Conservation (phyloP, 2,329 filamentous ascomycete genomes). For the Furcasterigmium furcatum region DNA sequence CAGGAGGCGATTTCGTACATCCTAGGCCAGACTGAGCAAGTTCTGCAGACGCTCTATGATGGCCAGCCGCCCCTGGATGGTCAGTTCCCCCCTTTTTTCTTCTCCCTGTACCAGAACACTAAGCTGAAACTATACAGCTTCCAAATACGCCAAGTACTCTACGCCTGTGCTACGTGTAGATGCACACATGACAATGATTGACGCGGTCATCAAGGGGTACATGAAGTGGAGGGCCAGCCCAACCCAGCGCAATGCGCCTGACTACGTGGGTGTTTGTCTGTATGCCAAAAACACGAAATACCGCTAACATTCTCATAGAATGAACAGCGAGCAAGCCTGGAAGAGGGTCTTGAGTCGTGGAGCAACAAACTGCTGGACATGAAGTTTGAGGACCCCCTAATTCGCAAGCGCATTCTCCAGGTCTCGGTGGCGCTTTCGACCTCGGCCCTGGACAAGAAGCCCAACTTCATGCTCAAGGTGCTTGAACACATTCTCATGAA, state of each 20-base stretch:
- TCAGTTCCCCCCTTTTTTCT: conserved; percentile 33
- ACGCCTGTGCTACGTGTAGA: conserved; percentile 77
- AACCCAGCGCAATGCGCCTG: conserved; percentile 12
- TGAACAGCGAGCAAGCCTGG: conserved; percentile 54
- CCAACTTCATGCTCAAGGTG: conserved; percentile 81
- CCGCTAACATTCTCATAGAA: conserved; percentile 20
- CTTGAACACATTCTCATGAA: conserved; percentile 88
- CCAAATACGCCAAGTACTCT: conserved; percentile 65
- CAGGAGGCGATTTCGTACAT: conserved; percentile 87
- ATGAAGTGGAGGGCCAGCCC: conserved; percentile 63
- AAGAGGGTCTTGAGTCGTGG: conserved; percentile 67
- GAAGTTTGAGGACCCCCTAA: conserved; percentile 78
- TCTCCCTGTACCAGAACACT: not conserved
- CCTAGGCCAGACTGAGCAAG: conserved; percentile 70
- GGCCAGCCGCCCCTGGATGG: conserved; percentile 64
- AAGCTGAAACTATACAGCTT: conserved; percentile 30
- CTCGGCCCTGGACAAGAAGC: conserved; percentile 72
- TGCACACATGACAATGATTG: conserved; percentile 84
- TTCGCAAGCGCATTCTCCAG: conserved; percentile 78
- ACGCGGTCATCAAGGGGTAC: conserved; percentile 85
- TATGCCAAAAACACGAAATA: not conserved
- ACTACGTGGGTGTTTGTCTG: conserved; percentile 5
- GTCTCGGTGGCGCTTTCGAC: conserved; percentile 83
- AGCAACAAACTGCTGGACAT: conserved; percentile 67
- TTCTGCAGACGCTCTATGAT: conserved; percentile 73